A percentile compares a stretch with the other conserved stretches of the same genome.
phyloP scores from a whole-genome alignment of 176 grass and related monocot species.

The Dendrocalamus sinicus region DNA sequence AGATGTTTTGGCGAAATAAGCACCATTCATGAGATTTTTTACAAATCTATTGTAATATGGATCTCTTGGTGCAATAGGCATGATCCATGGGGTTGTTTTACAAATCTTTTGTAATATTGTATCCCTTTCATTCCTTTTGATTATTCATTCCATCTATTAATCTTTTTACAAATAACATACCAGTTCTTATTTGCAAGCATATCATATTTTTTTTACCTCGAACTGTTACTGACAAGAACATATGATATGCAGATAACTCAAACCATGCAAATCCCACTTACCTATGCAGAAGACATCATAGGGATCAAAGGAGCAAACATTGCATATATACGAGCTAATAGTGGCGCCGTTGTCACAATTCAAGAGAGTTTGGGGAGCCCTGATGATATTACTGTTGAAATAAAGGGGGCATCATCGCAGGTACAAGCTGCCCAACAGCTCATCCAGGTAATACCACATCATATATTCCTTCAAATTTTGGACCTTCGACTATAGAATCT shows the following conservation, averaged over 20 bases:
- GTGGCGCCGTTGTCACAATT: slow-evolving; percentile 84
- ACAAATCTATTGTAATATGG: background rate
- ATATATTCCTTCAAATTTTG: background rate
- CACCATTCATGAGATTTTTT: slow-evolving; percentile 21
- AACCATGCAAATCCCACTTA: slow-evolving; percentile 98
- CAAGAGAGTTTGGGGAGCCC: slow-evolving; percentile 78
- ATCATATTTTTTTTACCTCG: background rate
- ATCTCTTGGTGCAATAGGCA: slow-evolving; percentile 22
- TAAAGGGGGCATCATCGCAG: slow-evolving; percentile 92
- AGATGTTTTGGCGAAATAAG: slow-evolving; percentile 25
- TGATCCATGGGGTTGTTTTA: slow-evolving; percentile 12
- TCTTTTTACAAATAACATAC: background rate
- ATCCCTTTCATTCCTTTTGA: slow-evolving; percentile 18
- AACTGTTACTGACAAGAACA: slow-evolving; percentile 45
- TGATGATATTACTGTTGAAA: slow-evolving; percentile 99
- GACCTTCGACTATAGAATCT: background rate
- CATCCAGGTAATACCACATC: slow-evolving; percentile 62
- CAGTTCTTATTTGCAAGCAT: background rate
- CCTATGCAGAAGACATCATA: slow-evolving; percentile 97
- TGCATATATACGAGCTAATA: slow-evolving; percentile 83
- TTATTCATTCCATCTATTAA: slow-evolving; percentile 24
- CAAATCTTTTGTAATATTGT: background rate
- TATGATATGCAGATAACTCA: slow-evolving; percentile 74
- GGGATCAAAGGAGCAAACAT: slow-evolving; percentile 91
- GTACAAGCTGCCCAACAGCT: slow-evolving; percentile 90